Evolutionary conservation across 1,284 basidiomycete genomes (phyloP).

Genomic region (Malassezia sp.): DNA sequence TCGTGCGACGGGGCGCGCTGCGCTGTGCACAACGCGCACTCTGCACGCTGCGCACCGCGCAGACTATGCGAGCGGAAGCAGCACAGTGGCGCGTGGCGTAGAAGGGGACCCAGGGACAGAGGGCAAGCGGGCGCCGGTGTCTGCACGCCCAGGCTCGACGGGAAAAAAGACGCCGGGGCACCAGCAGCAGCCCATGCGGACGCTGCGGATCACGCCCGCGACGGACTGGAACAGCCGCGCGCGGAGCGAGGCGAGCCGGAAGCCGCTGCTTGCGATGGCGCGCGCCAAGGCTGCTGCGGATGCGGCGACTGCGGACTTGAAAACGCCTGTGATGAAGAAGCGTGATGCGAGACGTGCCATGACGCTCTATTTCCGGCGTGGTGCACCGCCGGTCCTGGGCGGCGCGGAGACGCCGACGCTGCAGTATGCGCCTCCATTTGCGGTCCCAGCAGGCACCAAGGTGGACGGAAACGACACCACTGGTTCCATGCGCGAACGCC

Average conservation of each 20-base stretch:
- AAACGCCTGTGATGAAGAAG: background rate
- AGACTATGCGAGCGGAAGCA: too few species aligned
- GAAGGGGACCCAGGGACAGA: too few species aligned
- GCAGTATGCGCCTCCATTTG: conserved; percentile 10
- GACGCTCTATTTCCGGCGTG: conserved; percentile 8
- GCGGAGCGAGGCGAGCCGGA: conserved; percentile 4
- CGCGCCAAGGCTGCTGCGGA: background rate
- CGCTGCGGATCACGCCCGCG: too few species aligned
- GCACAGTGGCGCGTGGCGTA: too few species aligned
- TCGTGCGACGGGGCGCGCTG: too few species aligned
- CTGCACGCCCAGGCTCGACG: too few species aligned
- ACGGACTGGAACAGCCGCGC: too few species aligned
- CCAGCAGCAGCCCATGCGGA: too few species aligned
- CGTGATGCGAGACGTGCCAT: conserved; percentile 2
- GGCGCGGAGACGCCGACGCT: background rate
- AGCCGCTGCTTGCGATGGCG: background rate
- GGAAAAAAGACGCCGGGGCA: too few species aligned
- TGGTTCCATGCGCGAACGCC: background rate
- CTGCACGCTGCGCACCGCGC: too few species aligned
- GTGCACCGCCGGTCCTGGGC: conserved; percentile 1
- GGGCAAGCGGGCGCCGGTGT: too few species aligned
- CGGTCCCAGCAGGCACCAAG: background rate
- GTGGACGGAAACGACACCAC: background rate
- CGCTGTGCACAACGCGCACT: too few species aligned
- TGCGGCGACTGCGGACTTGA: background rate